A percentile compares a stretch with the other conserved stretches of the same genome.
Conservation (phyloP, 148 eudicot species). For the Nyssa sinensis region DNA sequence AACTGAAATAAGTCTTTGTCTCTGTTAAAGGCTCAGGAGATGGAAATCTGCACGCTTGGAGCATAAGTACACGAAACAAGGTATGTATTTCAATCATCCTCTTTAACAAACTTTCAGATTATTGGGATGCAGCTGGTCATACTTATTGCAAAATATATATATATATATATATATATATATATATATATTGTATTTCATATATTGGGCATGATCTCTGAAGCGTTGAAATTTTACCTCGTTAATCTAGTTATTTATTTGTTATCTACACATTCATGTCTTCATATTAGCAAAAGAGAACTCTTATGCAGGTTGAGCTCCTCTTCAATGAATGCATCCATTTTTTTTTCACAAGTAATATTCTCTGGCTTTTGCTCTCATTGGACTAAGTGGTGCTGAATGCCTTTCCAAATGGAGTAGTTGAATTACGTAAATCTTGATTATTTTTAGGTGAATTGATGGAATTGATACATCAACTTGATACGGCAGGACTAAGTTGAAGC, state of each 20-base stretch:
- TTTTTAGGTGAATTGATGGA: neutral
- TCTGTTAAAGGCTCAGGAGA: conserved; percentile 76
- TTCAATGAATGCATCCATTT: neutral
- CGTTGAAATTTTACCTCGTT: neutral
- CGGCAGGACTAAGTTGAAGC: neutral
- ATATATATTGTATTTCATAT: neutral
- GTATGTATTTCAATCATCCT: conserved; percentile 27
- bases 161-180: too few species aligned
- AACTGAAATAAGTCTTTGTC: conserved; percentile 3
- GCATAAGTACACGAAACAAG: conserved; percentile 55
- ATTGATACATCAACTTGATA: neutral
- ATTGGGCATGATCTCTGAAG: neutral
- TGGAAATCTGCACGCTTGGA: conserved; percentile 88
- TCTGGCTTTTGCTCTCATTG: neutral
- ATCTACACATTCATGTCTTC: too few species aligned
- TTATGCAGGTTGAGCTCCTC: neutral
- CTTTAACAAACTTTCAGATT: neutral
- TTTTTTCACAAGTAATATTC: neutral
- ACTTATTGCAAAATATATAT: neutral
- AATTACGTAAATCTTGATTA: neutral
- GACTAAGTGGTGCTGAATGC: neutral
- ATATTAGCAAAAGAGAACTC: neutral
- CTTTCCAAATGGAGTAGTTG: neutral
- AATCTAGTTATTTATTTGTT: neutral
- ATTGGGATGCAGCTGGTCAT: neutral